These are phyloP conservation scores for Excoecaria cochinchinensis DNA, from an alignment of 345 rosid genomes.

Conservation along the genomic window DNA sequence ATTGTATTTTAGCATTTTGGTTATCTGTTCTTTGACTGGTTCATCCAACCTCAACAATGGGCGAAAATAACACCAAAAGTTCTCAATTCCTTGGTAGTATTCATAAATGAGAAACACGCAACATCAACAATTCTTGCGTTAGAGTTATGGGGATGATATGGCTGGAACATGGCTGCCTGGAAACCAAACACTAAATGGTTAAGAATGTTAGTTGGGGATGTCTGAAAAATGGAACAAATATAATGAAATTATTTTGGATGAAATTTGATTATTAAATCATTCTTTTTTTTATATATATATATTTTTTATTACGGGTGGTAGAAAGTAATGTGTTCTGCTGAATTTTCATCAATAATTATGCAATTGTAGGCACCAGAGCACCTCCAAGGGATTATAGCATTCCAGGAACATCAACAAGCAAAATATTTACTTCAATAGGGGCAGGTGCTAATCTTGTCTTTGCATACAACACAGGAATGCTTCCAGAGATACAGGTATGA, in stretches of 20 bases:
- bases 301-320: neutral
- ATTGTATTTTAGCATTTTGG: neutral
- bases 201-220: no score
- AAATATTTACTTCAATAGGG: conserved; percentile 66
- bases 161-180: no score
- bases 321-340: neutral
- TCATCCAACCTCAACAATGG: neutral
- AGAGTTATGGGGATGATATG: no score
- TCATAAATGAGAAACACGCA: neutral
- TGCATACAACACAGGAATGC: conserved; percentile 97
- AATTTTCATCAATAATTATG: conserved; percentile 6
- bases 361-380: conserved; percentile 50
- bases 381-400: conserved; percentile 77
- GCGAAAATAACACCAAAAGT: neutral
- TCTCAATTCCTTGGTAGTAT: neutral
- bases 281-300: neutral
- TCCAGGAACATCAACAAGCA: conserved; percentile 43
- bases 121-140: neutral
- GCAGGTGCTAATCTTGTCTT: conserved; percentile 84
- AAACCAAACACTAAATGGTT: no score
- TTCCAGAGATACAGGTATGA: conserved; percentile 81
- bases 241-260: no score
- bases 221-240: no score
- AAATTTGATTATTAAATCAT: neutral
- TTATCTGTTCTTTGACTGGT: neutral